Conservation (phyloP, 2,329 filamentous ascomycete species). For the Hypoxylon sp. region DNA sequence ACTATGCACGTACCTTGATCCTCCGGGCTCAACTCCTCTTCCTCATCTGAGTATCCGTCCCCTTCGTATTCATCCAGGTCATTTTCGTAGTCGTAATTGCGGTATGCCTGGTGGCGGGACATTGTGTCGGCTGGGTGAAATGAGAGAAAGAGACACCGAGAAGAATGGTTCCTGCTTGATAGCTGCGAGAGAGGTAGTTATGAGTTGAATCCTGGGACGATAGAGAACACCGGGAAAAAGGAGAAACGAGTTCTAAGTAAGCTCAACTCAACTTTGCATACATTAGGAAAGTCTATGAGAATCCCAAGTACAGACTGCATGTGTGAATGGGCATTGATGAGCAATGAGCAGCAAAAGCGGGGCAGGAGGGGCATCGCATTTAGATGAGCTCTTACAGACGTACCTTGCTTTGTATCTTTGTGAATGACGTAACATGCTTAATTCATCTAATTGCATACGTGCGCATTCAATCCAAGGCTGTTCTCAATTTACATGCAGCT, state of each 20-base stretch:
- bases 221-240: background rate
- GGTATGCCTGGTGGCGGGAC: slow-evolving; percentile 62
- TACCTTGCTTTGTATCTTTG: background rate
- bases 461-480: too few relatives aligned
- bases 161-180: background rate
- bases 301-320: background rate
- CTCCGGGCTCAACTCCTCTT: slow-evolving; percentile 57
- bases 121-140: slow-evolving; percentile 47
- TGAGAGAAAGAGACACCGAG: background rate
- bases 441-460: background rate
- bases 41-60: slow-evolving; percentile 57
- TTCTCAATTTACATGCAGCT: background rate
- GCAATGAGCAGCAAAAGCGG: background rate
- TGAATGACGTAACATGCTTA: slow-evolving; percentile 1
- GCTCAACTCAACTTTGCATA: background rate
- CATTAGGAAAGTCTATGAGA: background rate
- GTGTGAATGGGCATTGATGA: background rate
- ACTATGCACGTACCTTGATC: slow-evolving; percentile 47
- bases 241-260: background rate
- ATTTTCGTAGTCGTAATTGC: slow-evolving; percentile 64
- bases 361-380: slow-evolving; percentile 13
- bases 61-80: slow-evolving; percentile 65
- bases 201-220: background rate
- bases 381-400: background rate
- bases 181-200: background rate